Conservation (phyloP, 306 rosid species). For the Corylus heterophylla region DNA sequence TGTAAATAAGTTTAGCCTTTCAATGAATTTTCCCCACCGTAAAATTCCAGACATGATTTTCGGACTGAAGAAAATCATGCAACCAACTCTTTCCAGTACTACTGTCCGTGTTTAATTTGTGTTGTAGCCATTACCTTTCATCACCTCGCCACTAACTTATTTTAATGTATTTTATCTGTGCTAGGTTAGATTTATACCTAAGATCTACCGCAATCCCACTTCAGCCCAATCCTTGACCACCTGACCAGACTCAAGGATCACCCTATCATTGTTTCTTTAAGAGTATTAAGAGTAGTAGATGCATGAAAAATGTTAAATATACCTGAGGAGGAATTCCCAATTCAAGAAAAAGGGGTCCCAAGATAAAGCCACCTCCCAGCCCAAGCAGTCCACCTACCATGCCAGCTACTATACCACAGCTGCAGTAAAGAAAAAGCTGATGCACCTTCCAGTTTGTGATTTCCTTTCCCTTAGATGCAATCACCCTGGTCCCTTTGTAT, state of each 20-base stretch:
- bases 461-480: slow-evolving; percentile 81
- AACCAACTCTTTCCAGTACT: neutral
- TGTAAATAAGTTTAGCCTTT: too few relatives aligned
- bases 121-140: neutral
- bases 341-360: slow-evolving; percentile 84
- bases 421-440: slow-evolving; percentile 54
- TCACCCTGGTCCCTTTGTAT: slow-evolving; percentile 64
- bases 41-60: too few relatives aligned
- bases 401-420: slow-evolving; percentile 72
- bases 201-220: neutral
- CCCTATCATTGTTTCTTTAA: neutral
- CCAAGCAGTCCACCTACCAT: slow-evolving; percentile 82
- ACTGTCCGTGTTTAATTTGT: neutral
- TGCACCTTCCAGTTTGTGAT: slow-evolving; percentile 70
- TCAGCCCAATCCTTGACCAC: neutral
- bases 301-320: slow-evolving; percentile 4
- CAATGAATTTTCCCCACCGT: neutral
- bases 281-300: slow-evolving; percentile 2
- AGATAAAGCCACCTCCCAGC: slow-evolving; percentile 77
- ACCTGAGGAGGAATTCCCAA: slow-evolving; percentile 90
- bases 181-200: neutral
- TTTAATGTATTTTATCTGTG: neutral
- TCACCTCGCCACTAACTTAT: neutral
- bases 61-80: neutral
- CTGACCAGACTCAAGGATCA: neutral